Percentiles rank a stretch among this genome's conserved stretches.
phyloP scores from a whole-genome alignment of 257 asterid species.

The Solanum peruvianum region DNA sequence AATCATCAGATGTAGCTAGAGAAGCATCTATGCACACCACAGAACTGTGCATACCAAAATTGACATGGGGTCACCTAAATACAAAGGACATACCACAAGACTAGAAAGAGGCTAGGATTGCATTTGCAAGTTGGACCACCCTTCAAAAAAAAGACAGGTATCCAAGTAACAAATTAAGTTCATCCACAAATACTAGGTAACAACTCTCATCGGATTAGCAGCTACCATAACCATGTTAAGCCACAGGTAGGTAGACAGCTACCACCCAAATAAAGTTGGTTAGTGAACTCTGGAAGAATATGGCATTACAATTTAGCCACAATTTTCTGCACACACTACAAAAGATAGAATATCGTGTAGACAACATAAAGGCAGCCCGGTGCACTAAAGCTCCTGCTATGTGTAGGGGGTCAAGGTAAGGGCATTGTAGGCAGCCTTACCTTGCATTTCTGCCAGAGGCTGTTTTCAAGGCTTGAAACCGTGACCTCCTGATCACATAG shows the following conservation, averaged over 20 bases:
- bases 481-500: neutral
- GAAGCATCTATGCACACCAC: neutral
- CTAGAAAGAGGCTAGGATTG: neutral
- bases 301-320: neutral
- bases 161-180: neutral
- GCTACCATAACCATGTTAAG: neutral
- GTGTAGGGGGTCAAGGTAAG: neutral
- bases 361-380: neutral
- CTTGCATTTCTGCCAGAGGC: neutral
- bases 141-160: neutral
- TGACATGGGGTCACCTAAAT: neutral
- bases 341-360: neutral
- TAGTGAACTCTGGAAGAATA: neutral
- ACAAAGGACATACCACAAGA: neutral
- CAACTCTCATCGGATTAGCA: neutral
- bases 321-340: neutral
- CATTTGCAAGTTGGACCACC: neutral
- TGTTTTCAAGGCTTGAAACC: neutral
- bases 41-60: neutral
- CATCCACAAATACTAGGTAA: neutral
- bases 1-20: neutral
- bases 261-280: neutral
- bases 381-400: neutral
- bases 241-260: neutral
- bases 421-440: neutral